These are phyloP conservation scores for Metroxylon sagu DNA, from an alignment of 176 grass and related monocot genomes.

Conservation along the genomic window DNA sequence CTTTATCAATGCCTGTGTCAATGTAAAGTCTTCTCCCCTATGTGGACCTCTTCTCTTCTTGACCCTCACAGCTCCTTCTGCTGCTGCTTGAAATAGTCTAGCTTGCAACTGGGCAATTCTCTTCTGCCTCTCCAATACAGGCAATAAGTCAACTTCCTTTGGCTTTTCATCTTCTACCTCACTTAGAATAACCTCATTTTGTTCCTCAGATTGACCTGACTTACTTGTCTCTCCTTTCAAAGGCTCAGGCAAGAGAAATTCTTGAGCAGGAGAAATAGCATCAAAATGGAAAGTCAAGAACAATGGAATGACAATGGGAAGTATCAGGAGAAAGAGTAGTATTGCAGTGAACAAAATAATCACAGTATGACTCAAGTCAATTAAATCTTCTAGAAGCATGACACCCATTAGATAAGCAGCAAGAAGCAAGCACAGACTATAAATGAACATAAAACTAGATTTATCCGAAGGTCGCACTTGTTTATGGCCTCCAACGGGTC, in stretches of 20 bases:
- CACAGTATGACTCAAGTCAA: slow-evolving; percentile 38
- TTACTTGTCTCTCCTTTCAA: slow-evolving; percentile 48
- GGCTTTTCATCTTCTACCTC: slow-evolving; percentile 73
- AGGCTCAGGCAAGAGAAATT: slow-evolving; percentile 38
- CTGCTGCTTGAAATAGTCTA: slow-evolving; percentile 51
- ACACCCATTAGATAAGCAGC: slow-evolving; percentile 82
- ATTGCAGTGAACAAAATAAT: slow-evolving; percentile 37
- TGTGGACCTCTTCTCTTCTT: slow-evolving; percentile 37
- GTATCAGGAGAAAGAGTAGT: slow-evolving; percentile 53
- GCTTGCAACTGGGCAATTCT: slow-evolving; percentile 58
- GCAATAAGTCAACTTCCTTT: slow-evolving; percentile 48
- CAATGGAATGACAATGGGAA: slow-evolving; percentile 50
- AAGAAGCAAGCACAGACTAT: slow-evolving; percentile 68
- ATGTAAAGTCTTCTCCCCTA: slow-evolving; percentile 80
- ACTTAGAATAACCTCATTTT: slow-evolving; percentile 52
- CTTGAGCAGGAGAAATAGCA: slow-evolving; percentile 40
- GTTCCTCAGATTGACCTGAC: slow-evolving; percentile 40
- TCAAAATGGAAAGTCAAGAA: slow-evolving; percentile 54
- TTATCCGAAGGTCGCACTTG: slow-evolving; percentile 72
- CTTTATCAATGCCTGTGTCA: slow-evolving; percentile 75
- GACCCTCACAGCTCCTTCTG: slow-evolving; percentile 62
- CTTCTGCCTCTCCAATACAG: slow-evolving; percentile 54
- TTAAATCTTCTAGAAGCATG: slow-evolving; percentile 75
- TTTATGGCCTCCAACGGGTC: slow-evolving; percentile 63
- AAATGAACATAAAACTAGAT: slow-evolving; percentile 75